These are phyloP conservation scores for Suhomyces bolitotheri DNA, from an alignment of 1,139 yeast genomes.

Conservation along the genomic window DNA sequence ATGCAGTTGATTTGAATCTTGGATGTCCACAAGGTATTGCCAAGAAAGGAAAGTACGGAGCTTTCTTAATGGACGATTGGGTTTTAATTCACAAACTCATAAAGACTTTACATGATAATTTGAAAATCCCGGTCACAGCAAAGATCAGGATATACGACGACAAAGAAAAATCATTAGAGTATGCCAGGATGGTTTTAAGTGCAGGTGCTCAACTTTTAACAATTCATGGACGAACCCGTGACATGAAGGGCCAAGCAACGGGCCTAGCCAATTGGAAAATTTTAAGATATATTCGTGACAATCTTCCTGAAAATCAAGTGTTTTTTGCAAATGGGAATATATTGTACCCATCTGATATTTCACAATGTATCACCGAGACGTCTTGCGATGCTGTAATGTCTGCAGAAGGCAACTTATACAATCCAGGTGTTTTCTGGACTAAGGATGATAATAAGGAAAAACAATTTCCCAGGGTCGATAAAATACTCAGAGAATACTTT, in stretches of 20 bases:
- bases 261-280: slow-evolving; percentile 94
- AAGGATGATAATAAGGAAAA: slow-evolving; percentile 53
- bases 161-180: slow-evolving; percentile 76
- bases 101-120: slow-evolving; percentile 66
- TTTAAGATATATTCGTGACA: slow-evolving; percentile 71
- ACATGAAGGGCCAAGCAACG: slow-evolving; percentile 95
- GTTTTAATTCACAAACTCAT: slow-evolving; percentile 72
- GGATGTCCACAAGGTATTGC: slow-evolving; percentile 99
- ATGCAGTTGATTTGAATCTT: slow-evolving; percentile 91
- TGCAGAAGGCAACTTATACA: slow-evolving; percentile 92
- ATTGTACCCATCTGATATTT: slow-evolving; percentile 76
- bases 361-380: slow-evolving; percentile 62
- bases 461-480: slow-evolving; percentile 84
- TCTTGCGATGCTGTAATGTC: slow-evolving; percentile 93
- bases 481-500: slow-evolving; percentile 79
- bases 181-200: slow-evolving; percentile 85
- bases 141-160: slow-evolving; percentile 90
- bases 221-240: slow-evolving; percentile 94
- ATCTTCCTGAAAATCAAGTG: slow-evolving; percentile 79
- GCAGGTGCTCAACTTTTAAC: slow-evolving; percentile 97
- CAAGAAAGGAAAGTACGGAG: slow-evolving; percentile 89
- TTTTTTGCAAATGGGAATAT: slow-evolving; percentile 94
- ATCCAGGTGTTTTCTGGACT: slow-evolving; percentile 88
- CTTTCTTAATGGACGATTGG: slow-evolving; percentile 98
- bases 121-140: slow-evolving; percentile 89